Evolutionary conservation across 495 filamentous ascomycete species (phyloP).

Genomic region (Platismatia glauca): DNA sequence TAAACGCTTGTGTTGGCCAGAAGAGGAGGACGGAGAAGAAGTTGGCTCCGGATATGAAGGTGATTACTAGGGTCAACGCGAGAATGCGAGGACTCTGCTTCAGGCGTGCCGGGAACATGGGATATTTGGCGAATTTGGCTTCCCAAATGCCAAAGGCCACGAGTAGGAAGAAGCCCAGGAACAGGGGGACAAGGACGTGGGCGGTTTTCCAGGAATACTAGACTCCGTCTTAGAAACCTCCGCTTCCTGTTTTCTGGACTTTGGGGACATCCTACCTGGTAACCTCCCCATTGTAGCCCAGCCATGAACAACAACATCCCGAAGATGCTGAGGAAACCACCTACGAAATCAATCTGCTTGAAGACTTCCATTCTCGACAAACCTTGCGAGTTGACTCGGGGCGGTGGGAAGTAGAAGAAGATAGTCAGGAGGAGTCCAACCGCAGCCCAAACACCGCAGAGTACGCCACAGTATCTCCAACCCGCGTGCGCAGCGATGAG

Average conservation of each 20-base stretch:
- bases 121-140: conserved; percentile 47
- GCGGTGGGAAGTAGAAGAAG: conserved; percentile 59
- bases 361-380: conserved; percentile 43
- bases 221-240: conserved; percentile 12
- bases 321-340: conserved; percentile 55
- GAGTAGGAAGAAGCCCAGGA: conserved; percentile 46
- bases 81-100: conserved; percentile 56
- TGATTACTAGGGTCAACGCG: conserved; percentile 57
- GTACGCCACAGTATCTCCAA: conserved; percentile 58
- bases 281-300: conserved; percentile 60
- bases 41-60: conserved; percentile 64
- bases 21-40: conserved; percentile 68
- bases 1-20: conserved; percentile 67
- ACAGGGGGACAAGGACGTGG: conserved; percentile 51
- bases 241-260: background rate
- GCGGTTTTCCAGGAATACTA: conserved; percentile 51
- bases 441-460: conserved; percentile 52
- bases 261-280: conserved; percentile 37
- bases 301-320: conserved; percentile 59
- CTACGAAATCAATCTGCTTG: conserved; percentile 53
- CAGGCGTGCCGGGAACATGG: conserved; percentile 57
- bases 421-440: conserved; percentile 52
- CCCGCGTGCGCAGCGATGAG: conserved; percentile 49
- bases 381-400: conserved; percentile 45
- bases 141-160: conserved; percentile 54